Evolutionary conservation across 2,329 filamentous ascomycete species (phyloP).

Genomic region (Tothia fuscella): DNA sequence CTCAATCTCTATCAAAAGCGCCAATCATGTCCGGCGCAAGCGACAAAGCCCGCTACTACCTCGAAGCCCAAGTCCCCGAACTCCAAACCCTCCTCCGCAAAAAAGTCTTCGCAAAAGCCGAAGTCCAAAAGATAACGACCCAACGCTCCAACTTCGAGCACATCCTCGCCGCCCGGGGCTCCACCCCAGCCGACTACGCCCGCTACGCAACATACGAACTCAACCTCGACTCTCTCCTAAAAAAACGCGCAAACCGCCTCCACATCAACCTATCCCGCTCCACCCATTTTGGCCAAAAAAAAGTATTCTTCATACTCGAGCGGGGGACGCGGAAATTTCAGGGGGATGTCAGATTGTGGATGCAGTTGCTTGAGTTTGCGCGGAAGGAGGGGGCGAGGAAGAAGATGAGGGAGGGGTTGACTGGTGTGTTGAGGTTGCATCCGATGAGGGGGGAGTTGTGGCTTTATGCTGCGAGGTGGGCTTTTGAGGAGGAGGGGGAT

Average conservation of each 20-base stretch:
- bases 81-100: slow-evolving; percentile 87
- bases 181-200: slow-evolving; percentile 65
- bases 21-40: slow-evolving; percentile 66
- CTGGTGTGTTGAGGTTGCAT: slow-evolving; percentile 67
- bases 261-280: slow-evolving; percentile 54
- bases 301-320: slow-evolving; percentile 82
- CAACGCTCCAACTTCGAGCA: slow-evolving; percentile 93
- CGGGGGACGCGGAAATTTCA: slow-evolving; percentile 75
- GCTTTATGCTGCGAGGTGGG: slow-evolving; percentile 68
- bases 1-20: too few species aligned
- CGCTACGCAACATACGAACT: slow-evolving; percentile 66
- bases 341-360: slow-evolving; percentile 71
- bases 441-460: slow-evolving; percentile 74
- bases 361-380: slow-evolving; percentile 77
- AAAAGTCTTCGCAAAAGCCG: slow-evolving; percentile 82
- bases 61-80: slow-evolving; percentile 86
- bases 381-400: slow-evolving; percentile 52
- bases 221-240: slow-evolving; percentile 59
- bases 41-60: slow-evolving; percentile 89
- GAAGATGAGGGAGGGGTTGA: slow-evolving; percentile 48
- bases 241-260: slow-evolving; percentile 71
- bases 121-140: slow-evolving; percentile 77
- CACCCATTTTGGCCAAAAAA: slow-evolving; percentile 61
- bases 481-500: slow-evolving; percentile 68
- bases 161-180: slow-evolving; percentile 70